phyloP scores from a whole-genome alignment of 2,329 filamentous ascomycete species.

The Dothidotthia symphoricarpi region DNA sequence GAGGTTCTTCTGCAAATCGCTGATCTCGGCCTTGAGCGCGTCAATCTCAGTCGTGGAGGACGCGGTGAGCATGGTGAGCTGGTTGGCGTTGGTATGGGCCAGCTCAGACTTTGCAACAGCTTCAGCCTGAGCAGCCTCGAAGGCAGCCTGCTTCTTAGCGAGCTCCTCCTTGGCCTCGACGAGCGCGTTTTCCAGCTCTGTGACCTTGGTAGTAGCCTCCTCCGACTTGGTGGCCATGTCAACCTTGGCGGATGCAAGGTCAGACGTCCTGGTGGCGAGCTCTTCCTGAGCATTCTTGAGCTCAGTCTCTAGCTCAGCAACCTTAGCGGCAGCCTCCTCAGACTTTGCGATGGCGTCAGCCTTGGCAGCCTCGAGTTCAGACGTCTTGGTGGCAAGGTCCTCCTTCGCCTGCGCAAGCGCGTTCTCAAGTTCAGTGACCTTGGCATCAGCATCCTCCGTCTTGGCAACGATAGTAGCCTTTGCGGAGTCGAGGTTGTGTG shows the following conservation, averaged over 20 bases:
- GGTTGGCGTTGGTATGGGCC: constrained; percentile 12
- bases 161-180: constrained; percentile 14
- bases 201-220: constrained; percentile 14
- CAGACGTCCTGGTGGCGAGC: constrained; percentile 25
- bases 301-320: constrained; percentile 17
- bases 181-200: constrained; percentile 10
- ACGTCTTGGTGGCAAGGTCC: constrained; percentile 23
- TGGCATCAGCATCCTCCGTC: constrained; percentile 11
- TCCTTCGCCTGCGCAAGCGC: constrained; percentile 17
- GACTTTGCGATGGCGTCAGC: constrained; percentile 11
- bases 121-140: constrained; percentile 6
- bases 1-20: constrained; percentile 25
- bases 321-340: constrained; percentile 20
- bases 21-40: constrained; percentile 22
- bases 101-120: constrained; percentile 15
- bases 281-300: constrained; percentile 17
- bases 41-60: constrained; percentile 25
- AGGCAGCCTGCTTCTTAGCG: constrained; percentile 20
- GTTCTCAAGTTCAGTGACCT: constrained; percentile 19
- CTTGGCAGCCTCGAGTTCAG: constrained; percentile 26
- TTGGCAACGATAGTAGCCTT: constrained; percentile 9
- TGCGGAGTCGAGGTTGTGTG: constrained; percentile 15
- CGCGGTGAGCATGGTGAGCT: constrained; percentile 15
- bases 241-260: constrained; percentile 24
- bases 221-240: constrained; percentile 11